Conservation (phyloP, 768 basidiomycete species). For the Pleurotus djamor region DNA sequence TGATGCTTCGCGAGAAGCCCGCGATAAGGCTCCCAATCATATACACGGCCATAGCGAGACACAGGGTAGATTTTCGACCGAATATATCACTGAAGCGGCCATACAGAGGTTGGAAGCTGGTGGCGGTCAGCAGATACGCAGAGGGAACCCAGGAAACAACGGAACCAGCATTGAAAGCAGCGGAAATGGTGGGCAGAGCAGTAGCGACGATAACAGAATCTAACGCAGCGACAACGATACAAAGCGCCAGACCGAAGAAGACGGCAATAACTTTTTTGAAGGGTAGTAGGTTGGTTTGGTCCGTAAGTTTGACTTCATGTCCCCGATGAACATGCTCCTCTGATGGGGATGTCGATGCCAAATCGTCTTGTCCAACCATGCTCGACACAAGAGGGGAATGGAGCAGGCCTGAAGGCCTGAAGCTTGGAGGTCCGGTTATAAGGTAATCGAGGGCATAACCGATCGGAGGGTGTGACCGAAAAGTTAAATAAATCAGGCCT, state of each 20-base stretch:
- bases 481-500: no score
- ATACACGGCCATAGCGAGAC: slow-evolving; percentile 58
- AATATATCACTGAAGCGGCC: slow-evolving; percentile 68
- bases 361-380: neutral
- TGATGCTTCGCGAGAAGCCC: slow-evolving; percentile 64
- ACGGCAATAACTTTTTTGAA: slow-evolving; percentile 61
- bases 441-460: neutral
- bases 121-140: slow-evolving; percentile 66
- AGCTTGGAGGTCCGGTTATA: neutral
- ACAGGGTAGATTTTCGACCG: slow-evolving; percentile 60
- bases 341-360: neutral
- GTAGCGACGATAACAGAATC: slow-evolving; percentile 78
- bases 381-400: neutral
- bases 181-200: slow-evolving; percentile 68
- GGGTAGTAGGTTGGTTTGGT: slow-evolving; percentile 77
- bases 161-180: slow-evolving; percentile 62
- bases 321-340: neutral
- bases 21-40: slow-evolving; percentile 64
- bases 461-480: no score
- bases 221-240: slow-evolving; percentile 58
- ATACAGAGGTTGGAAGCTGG: slow-evolving; percentile 59
- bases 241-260: slow-evolving; percentile 58
- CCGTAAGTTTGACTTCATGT: slow-evolving; percentile 39
- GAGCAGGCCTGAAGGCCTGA: neutral
- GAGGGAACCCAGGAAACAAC: slow-evolving; percentile 73